Evolutionary conservation across 2,329 filamentous ascomycete species (phyloP), one percentile per base, ranked within the genome.

Genomic region (Venturia asperata): DNA sequence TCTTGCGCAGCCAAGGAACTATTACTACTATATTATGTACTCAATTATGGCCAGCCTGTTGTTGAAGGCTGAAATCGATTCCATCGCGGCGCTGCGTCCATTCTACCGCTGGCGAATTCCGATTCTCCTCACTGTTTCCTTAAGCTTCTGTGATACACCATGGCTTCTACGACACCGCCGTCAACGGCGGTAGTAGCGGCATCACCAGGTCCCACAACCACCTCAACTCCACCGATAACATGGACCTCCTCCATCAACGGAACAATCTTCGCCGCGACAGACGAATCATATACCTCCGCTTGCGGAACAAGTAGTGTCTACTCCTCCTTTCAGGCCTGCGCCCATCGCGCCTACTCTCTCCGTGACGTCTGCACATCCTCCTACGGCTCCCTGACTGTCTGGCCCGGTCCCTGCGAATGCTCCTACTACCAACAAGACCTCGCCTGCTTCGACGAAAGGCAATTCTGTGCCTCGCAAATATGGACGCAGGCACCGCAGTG

Each of bases 401-500:
- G 67, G 67, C 67, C 67, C 21, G 66, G 67, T 5, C 65, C 67
- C 2, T 68, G 67, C 55, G 67, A 68, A 65, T 68, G 67, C 61
- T 52, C 65, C 5, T 68, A 67, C 55, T 68, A 62, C n/a, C 55
- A 63, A n/a, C 67, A 68, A 43, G 66, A 67, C 49, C 37, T 68
- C 13, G 65, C 66, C 2, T 68, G 67, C 60, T 68, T 68, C 49
- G 67, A 68, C 41, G 67, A 68, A 39, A 62, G 67, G n/a, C 64
- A 47, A 9, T 45, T 66, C 11, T 68, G 67, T 39, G 67, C 67
- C 5, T 62, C 49, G 1, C 67, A 68, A 41, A 66, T 68, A 5
- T 68, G 67, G 67, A 68, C 66, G 4, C 67, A 68, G 47, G 66
- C 67, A 3, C 66, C 66, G 30, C 67, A 68, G 39, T 68, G 66